A percentile compares a stretch with the other conserved stretches of the same genome.
phyloP scores from a whole-genome alignment of 2,329 filamentous ascomycete genomes.

The Macroventuria anomochaeta region DNA sequence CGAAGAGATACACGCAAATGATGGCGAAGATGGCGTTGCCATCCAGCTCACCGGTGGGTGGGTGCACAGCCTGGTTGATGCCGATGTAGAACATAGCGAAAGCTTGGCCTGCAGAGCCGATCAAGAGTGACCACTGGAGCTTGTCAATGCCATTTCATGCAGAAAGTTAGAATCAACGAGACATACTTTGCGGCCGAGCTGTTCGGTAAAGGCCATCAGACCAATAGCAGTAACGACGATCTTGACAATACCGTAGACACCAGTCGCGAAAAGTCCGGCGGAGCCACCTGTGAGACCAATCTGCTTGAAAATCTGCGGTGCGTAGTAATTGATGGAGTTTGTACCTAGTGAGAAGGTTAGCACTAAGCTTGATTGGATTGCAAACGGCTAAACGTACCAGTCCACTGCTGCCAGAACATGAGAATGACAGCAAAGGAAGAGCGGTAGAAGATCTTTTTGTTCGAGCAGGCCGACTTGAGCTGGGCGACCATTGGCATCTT shows the following conservation, averaged over 20 bases:
- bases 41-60: slow-evolving; percentile 42
- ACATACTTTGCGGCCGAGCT: slow-evolving; percentile 52
- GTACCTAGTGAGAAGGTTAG: no score
- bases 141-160: background rate
- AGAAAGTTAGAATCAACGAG: background rate
- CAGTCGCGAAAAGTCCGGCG: slow-evolving; percentile 54
- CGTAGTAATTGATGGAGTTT: slow-evolving; percentile 52
- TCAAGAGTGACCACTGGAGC: slow-evolving; percentile 49
- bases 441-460: slow-evolving; percentile 50
- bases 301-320: slow-evolving; percentile 53
- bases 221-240: slow-evolving; percentile 53
- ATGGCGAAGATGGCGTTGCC: slow-evolving; percentile 55
- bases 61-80: slow-evolving; percentile 45
- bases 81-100: slow-evolving; percentile 52
- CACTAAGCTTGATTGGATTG: no score
- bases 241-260: slow-evolving; percentile 57
- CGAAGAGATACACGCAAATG: slow-evolving; percentile 59
- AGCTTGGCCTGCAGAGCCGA: slow-evolving; percentile 52
- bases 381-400: no score
- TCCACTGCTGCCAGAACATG: slow-evolving; percentile 55
- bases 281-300: slow-evolving; percentile 50
- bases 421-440: slow-evolving; percentile 52
- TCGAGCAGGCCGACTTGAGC: slow-evolving; percentile 47
- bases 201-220: slow-evolving; percentile 55
- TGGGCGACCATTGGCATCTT: slow-evolving; percentile 50